A percentile compares a stretch with the other conserved stretches of the same genome.
Conservation (phyloP, 176 grass and related monocot species). For the Eremochloa ophiuroides region DNA sequence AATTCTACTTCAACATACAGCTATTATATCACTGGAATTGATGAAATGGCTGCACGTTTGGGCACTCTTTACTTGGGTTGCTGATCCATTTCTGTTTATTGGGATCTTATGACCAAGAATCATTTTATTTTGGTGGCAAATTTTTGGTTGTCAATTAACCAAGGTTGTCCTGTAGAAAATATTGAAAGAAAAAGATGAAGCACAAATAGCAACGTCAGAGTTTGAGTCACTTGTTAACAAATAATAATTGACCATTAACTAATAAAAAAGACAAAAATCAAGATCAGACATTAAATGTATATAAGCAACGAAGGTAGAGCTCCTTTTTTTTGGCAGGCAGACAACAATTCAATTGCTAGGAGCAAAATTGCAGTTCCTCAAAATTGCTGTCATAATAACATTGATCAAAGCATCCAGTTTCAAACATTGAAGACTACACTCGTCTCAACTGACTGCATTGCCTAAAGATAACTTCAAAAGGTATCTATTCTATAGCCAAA, state of each 20-base stretch:
- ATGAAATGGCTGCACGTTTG: too few species aligned
- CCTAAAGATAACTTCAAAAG: neutral
- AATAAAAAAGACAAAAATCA: neutral
- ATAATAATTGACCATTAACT: neutral
- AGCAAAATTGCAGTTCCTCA: neutral
- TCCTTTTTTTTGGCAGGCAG: neutral
- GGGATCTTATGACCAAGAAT: too few species aligned
- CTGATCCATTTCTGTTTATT: too few species aligned
- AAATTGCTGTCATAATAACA: neutral
- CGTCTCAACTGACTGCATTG: neutral
- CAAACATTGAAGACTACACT: neutral
- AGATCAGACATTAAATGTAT: neutral
- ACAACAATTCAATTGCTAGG: neutral
- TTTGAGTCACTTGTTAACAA: slow-evolving; percentile 3
- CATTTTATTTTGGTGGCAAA: too few species aligned
- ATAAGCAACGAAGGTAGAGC: neutral
- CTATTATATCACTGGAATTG: too few species aligned
- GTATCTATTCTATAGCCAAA: neutral
- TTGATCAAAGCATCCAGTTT: neutral
- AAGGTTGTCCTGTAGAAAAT: too few species aligned
- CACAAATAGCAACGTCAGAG: too few species aligned
- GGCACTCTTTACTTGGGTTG: too few species aligned
- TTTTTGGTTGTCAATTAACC: too few species aligned
- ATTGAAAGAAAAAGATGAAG: too few species aligned
- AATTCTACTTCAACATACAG: too few species aligned